A percentile compares a stretch with the other conserved stretches of the same genome.
Evolutionary conservation across 306 rosid genomes (phyloP).

Genomic region (Trichosanthes cucumerina): DNA sequence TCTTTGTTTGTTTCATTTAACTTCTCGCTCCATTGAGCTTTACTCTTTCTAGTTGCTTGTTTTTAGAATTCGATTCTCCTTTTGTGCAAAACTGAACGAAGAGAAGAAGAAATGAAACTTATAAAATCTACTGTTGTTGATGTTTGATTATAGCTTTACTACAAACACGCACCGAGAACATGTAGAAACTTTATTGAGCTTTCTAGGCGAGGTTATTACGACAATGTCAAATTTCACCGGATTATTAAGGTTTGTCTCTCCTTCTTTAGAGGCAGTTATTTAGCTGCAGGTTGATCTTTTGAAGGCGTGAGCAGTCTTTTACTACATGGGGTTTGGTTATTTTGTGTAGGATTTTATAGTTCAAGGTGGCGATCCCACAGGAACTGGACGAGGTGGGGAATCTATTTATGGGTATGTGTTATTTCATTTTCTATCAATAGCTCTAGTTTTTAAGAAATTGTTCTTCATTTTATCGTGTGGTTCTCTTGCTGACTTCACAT

Average conservation of each 20-base stretch:
- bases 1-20: background rate
- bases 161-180: constrained; percentile 90
- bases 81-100: background rate
- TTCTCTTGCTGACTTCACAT: background rate
- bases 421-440: background rate
- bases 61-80: background rate
- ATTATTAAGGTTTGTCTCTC: constrained; percentile 67
- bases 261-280: background rate
- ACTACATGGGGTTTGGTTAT: constrained; percentile 1
- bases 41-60: background rate
- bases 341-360: constrained; percentile 83
- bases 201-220: constrained; percentile 80
- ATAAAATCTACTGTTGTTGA: background rate
- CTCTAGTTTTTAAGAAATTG: background rate
- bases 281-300: constrained; percentile 1
- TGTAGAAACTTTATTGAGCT: constrained; percentile 95
- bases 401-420: constrained; percentile 78
- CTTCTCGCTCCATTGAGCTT: background rate
- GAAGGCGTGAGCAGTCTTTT: background rate
- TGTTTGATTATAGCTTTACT: constrained; percentile 48
- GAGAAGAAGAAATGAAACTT: background rate
- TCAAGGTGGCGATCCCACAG: constrained; percentile 99
- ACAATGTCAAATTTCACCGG: constrained; percentile 90
- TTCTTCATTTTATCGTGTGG: background rate
- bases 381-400: constrained; percentile 99